phyloP scores from a whole-genome alignment of 768 basidiomycete genomes.

The Tricholoma sp. region DNA sequence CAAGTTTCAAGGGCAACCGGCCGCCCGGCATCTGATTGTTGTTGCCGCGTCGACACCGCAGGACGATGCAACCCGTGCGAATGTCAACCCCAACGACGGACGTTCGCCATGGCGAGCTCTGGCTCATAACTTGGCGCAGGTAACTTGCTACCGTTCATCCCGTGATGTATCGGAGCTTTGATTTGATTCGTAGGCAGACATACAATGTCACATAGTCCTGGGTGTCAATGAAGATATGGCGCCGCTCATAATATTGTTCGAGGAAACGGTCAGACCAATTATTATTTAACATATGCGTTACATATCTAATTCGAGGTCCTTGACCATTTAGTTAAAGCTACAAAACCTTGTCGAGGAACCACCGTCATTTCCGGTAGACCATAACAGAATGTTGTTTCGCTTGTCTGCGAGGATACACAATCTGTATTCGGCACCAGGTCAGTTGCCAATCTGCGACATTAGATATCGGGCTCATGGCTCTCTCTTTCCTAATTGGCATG shows the following conservation, averaged over 20 bases:
- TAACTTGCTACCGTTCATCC: conserved; percentile 16
- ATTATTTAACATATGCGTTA: background rate
- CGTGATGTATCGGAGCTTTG: background rate
- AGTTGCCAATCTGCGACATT: conserved; percentile 10
- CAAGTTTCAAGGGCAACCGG: conserved; percentile 23
- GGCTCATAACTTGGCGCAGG: conserved; percentile 41
- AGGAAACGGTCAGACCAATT: conserved; percentile 33
- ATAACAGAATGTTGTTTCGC: conserved; percentile 31
- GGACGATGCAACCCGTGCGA: conserved; percentile 21
- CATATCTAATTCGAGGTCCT: conserved; percentile 8
- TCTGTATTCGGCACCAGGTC: conserved; percentile 21
- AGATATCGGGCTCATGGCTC: conserved; percentile 5
- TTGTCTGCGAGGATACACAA: conserved; percentile 34
- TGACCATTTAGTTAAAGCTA: conserved; percentile 29
- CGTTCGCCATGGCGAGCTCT: conserved; percentile 37
- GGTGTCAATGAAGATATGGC: conserved; percentile 41
- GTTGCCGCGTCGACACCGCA: conserved; percentile 46
- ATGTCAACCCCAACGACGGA: conserved; percentile 21
- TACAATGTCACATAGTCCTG: conserved; percentile 56
- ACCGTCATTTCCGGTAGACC: conserved; percentile 39
- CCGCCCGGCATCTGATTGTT: conserved; percentile 47
- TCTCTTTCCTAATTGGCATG: background rate
- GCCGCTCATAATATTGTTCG: conserved; percentile 41
- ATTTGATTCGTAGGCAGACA: conserved; percentile 35
- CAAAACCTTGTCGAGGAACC: conserved; percentile 33